Percentiles rank a stretch among this genome's conserved stretches.
phyloP scores from a whole-genome alignment of 352 stramenopile species.

The Blastocystis sp. region DNA sequence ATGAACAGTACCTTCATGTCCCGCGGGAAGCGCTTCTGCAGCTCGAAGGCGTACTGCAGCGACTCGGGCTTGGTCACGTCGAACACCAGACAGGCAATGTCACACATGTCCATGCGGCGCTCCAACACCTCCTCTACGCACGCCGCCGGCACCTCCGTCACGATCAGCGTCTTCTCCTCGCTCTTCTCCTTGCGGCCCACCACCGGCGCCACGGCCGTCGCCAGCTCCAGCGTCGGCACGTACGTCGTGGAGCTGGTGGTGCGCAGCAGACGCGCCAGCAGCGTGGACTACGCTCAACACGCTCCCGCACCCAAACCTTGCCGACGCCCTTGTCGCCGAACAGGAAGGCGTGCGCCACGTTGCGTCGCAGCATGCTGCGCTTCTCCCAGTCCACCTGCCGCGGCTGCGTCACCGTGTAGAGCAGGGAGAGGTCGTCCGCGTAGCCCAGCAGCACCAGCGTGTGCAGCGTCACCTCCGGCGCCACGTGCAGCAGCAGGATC shows the following conservation, averaged over 20 bases:
- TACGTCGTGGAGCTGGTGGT: background rate
- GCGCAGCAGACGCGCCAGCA: conserved; percentile 16
- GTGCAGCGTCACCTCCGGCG: conserved; percentile 12
- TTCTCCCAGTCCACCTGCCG: conserved; percentile 50
- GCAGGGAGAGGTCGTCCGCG: conserved; percentile 11
- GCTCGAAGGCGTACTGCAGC: background rate
- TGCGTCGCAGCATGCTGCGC: conserved; percentile 7
- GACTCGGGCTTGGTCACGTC: conserved; percentile 27
- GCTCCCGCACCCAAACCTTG: background rate
- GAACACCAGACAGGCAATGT: conserved; percentile 64
- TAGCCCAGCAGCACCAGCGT: conserved; percentile 32
- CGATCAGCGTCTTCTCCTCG: conserved; percentile 44
- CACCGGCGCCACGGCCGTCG: conserved; percentile 52
- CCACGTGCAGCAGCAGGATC: conserved; percentile 34
- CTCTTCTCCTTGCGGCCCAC: conserved; percentile 15
- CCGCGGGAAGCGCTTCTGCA: conserved; percentile 4
- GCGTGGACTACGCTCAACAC: background rate
- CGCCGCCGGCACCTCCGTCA: conserved; percentile 23
- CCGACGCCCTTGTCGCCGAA: conserved; percentile 43
- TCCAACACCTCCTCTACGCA: background rate
- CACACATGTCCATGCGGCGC: conserved; percentile 3
- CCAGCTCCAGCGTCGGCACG: conserved; percentile 14
- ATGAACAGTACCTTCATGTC: conserved; percentile 66
- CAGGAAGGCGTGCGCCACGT: conserved; percentile 52
- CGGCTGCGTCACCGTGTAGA: conserved; percentile 47